phyloP scores from a whole-genome alignment of 2,329 filamentous ascomycete species.

The Triangularia setosa region DNA sequence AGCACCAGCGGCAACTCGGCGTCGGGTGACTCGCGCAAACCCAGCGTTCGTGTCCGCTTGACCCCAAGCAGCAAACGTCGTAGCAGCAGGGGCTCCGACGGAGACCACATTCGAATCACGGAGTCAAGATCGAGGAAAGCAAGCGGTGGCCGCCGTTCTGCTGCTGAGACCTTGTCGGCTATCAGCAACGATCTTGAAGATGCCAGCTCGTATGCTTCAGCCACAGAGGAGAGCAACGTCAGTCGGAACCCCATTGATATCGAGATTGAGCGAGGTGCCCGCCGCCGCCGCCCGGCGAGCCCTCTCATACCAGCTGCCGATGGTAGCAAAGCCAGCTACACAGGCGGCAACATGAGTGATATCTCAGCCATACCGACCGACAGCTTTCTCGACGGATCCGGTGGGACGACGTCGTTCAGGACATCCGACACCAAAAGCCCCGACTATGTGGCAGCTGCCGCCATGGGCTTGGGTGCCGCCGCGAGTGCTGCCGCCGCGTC shows the following conservation, averaged over 20 bases:
- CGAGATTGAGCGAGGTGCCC: slow-evolving; percentile 66
- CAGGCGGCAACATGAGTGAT: slow-evolving; percentile 69
- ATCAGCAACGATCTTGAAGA: slow-evolving; percentile 46
- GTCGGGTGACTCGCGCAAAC: slow-evolving; percentile 62
- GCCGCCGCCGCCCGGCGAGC: slow-evolving; percentile 61
- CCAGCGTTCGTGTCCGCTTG: slow-evolving; percentile 75
- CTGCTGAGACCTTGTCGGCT: slow-evolving; percentile 38
- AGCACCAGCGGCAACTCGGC: slow-evolving; percentile 37
- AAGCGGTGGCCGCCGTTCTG: slow-evolving; percentile 54
- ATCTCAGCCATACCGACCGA: slow-evolving; percentile 71
- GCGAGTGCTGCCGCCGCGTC: slow-evolving; percentile 28
- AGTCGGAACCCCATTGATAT: slow-evolving; percentile 79
- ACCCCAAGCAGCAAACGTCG: slow-evolving; percentile 52
- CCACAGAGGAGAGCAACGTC: slow-evolving; percentile 74
- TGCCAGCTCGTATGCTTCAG: slow-evolving; percentile 71
- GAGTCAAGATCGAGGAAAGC: slow-evolving; percentile 73
- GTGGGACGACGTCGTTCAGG: slow-evolving; percentile 35
- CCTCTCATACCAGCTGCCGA: slow-evolving; percentile 58
- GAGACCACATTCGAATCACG: slow-evolving; percentile 80
- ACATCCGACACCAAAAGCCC: slow-evolving; percentile 33
- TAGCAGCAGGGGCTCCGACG: slow-evolving; percentile 60
- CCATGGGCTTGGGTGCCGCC: slow-evolving; percentile 36
- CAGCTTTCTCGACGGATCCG: slow-evolving; percentile 59
- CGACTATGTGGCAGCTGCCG: slow-evolving; percentile 37
- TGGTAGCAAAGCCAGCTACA: slow-evolving; percentile 57